phyloP scores from a whole-genome alignment of 345 rosid species.

The Corymbia maculata region DNA sequence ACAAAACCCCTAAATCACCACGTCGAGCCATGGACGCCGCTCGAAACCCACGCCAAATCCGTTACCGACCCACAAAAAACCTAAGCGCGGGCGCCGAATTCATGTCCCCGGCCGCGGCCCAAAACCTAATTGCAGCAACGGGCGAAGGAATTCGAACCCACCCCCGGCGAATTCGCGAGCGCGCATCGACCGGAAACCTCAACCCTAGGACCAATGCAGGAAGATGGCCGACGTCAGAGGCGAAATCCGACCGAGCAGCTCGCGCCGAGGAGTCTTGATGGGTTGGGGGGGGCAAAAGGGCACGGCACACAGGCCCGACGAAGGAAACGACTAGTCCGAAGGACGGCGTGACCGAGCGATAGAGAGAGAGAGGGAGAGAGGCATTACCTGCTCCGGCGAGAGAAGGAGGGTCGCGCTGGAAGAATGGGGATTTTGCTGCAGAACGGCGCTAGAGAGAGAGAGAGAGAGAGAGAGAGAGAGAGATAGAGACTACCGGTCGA shows the following conservation, averaged over 20 bases:
- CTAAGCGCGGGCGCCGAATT: not conserved
- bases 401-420: not conserved
- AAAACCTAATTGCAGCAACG: not conserved
- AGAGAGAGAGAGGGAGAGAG: not conserved
- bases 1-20: not conserved
- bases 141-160: not conserved
- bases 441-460: too few relatives aligned
- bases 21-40: not conserved
- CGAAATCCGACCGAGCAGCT: not conserved
- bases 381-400: not conserved
- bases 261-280: too few relatives aligned
- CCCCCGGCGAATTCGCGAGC: not conserved
- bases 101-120: not conserved
- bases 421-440: not conserved
- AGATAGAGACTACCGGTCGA: not conserved
- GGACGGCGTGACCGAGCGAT: not conserved
- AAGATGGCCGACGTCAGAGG: not conserved
- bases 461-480: too few relatives aligned
- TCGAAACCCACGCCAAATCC: not conserved
- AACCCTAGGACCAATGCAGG: not conserved
- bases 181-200: not conserved
- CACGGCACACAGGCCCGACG: not conserved
- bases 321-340: not conserved
- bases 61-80: not conserved
- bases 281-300: not conserved